Evolutionary conservation across 2,329 filamentous ascomycete genomes (phyloP).

Genomic region (Paracorniculantispora psalliotae): DNA sequence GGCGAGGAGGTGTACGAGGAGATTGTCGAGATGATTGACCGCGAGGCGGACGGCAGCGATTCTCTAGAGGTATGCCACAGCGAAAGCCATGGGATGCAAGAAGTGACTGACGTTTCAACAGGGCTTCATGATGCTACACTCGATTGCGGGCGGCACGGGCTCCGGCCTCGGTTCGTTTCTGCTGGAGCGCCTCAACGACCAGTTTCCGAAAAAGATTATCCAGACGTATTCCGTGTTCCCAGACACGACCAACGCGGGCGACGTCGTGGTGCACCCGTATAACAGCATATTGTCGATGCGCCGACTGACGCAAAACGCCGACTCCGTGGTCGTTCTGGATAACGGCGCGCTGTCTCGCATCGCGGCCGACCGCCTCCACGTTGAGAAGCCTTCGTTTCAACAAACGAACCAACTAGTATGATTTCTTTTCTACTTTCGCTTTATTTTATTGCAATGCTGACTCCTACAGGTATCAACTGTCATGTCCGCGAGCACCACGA

Average conservation of each 20-base stretch:
- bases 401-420: constrained; percentile 91
- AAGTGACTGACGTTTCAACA: constrained; percentile 28
- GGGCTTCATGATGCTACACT: constrained; percentile 98
- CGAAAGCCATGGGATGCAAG: no score
- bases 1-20: constrained; percentile 92
- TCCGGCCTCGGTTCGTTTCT: constrained; percentile 95
- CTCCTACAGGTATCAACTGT: constrained; percentile 76
- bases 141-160: constrained; percentile 93
- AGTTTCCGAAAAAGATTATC: constrained; percentile 98
- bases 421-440: background rate
- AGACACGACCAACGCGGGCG: constrained; percentile 77
- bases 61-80: constrained; percentile 89
- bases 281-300: constrained; percentile 93
- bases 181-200: constrained; percentile 90
- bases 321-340: constrained; percentile 95
- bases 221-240: constrained; percentile 99
- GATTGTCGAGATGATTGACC: constrained; percentile 98
- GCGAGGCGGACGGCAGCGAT: constrained; percentile 95
- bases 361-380: constrained; percentile 87
- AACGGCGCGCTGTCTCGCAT: constrained; percentile 93
- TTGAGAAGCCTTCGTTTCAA: constrained; percentile 91
- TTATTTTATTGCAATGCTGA: background rate
- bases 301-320: constrained; percentile 88
- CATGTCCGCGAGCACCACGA: constrained; percentile 97
- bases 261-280: constrained; percentile 97